Evolutionary conservation across 2,329 filamentous ascomycete species (phyloP), one percentile per base, ranked within the genome.

Genomic region (Hypoxylon sp.): DNA sequence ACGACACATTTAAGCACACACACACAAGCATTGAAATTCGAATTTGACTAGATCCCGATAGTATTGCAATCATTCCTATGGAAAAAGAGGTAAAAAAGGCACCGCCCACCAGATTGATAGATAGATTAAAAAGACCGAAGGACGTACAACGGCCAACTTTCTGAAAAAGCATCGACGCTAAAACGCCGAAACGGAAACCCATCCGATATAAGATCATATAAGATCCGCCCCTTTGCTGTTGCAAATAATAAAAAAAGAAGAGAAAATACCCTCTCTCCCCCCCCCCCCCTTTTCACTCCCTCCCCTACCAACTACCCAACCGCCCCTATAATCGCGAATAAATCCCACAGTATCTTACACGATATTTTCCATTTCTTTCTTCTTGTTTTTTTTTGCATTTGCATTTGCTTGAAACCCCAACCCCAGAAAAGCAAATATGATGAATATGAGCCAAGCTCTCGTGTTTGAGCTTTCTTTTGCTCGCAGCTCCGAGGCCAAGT

Each of bases 331-430:
- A 47, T 55, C 26, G n/a, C n/a, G n/a, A n/a, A n/a, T n/a, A n/a
- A n/a, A n/a, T 52, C 48, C 49, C 48, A 51, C n/a, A 13, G 8
- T 53, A 59, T 59, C 55, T 40, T 59, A 58, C 55, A 58, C 51
- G 43, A 55, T 19, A 31, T 52, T 20, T 12, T n/a, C n/a, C n/a
- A n/a, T n/a, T n/a, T n/a, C n/a, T n/a, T n/a, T n/a, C n/a, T n/a
- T n/a, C n/a, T n/a, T n/a, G n/a, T n/a, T n/a, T n/a, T n/a, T n/a
- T n/a, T n/a, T n/a, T n/a, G n/a, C n/a, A n/a, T n/a, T n/a, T n/a
- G n/a, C n/a, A n/a, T n/a, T n/a, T n/a, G n/a, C n/a, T n/a, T n/a
- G n/a, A n/a, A n/a, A n/a, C n/a, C n/a, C n/a, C n/a, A n/a, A n/a
- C n/a, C n/a, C n/a, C n/a, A n/a, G n/a, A n/a, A n/a, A n/a, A n/a